Base-by-base conservation (phyloP, 1,284 basidiomycete genomes). In the Cryptococcus sp. region DNA sequence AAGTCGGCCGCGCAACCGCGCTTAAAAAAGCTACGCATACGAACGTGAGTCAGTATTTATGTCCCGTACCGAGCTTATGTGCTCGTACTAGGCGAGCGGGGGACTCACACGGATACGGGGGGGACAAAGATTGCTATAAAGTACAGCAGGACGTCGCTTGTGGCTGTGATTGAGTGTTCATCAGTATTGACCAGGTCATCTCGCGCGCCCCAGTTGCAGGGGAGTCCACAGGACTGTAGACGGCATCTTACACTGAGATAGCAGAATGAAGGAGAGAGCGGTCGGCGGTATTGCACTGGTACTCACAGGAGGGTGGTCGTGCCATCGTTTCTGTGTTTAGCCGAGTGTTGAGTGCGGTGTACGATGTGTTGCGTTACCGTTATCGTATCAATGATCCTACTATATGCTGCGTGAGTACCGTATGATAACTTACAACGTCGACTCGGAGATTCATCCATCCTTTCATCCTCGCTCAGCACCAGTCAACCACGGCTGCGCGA, bases 71-170 rank as follows among this genome's bases (percentile, higher is more conserved):
- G 13, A 35, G 27, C 17, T 49, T 22, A 40, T 16, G 41, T 20
- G n/a, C 39, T 20, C 17, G n/a, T 17, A 25, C 16, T 41, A 42
- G 4, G 35, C 27, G 23, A 47, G 5, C 35, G 20, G 17, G 27
- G 20, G n/a, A 57, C 61, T 19, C 41, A 58, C 46, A 62, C 59
- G 3, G 66, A 48, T n/a, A 56, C 40, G 25, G 66, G 66, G n/a
- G 66, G 66, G 5, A 68, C 25, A 59, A 68, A 63, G 39, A 68
- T 51, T 8, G 66, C 66, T 3, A 68, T 13, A 41, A 68, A 64
- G 56, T 68, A 68, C 19, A 68, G 61, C 35, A 66, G 23, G n/a
- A 68, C 62, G 48, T 66, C 66, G 35, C 56, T 20, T n/a, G 53
- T 55, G 22, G 60, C 60, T 62, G 49, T 7, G 15, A 16, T 19